Evolutionary conservation across 2,329 filamentous ascomycete species (phyloP).

Genomic region (Nemania sp.): DNA sequence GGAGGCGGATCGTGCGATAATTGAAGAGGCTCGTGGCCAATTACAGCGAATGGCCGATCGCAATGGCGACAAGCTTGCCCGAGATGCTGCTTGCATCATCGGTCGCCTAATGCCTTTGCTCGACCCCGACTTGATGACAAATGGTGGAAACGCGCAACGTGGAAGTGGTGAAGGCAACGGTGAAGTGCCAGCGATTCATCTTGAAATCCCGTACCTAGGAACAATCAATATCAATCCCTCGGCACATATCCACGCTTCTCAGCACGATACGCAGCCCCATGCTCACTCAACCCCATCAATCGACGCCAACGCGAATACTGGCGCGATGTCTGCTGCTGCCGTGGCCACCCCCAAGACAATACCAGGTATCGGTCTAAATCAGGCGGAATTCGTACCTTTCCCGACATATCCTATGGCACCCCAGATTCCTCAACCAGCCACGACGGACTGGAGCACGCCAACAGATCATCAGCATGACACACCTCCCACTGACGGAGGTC

Average conservation of each 20-base stretch:
- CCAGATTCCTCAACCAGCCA: not conserved
- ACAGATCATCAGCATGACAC: constrained; percentile 1
- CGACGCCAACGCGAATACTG: not conserved
- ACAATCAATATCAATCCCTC: constrained; percentile 48
- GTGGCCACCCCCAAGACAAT: not conserved
- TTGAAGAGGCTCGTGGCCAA: constrained; percentile 42
- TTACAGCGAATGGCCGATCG: constrained; percentile 45
- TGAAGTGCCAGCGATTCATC: constrained; percentile 37
- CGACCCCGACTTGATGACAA: constrained; percentile 23
- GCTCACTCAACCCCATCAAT: constrained; percentile 11
- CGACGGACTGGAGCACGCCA: constrained; percentile 13
- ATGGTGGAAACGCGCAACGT: constrained; percentile 13
- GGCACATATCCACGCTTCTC: not conserved
- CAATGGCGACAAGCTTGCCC: constrained; percentile 47
- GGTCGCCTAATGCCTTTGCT: constrained; percentile 47
- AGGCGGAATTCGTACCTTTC: constrained; percentile 1
- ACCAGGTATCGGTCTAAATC: not conserved
- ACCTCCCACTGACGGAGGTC: not conserved
- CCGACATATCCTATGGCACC: not conserved
- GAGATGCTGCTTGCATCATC: constrained; percentile 49
- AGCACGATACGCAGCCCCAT: constrained; percentile 20
- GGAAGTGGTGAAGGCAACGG: constrained; percentile 12
- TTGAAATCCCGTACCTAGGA: constrained; percentile 52
- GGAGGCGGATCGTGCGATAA: constrained; percentile 43
- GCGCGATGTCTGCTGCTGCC: not conserved